Evolutionary conservation across 805 yeast genomes (phyloP), one percentile per base, ranked within the genome.

Genomic region (Ogataea corticis): DNA sequence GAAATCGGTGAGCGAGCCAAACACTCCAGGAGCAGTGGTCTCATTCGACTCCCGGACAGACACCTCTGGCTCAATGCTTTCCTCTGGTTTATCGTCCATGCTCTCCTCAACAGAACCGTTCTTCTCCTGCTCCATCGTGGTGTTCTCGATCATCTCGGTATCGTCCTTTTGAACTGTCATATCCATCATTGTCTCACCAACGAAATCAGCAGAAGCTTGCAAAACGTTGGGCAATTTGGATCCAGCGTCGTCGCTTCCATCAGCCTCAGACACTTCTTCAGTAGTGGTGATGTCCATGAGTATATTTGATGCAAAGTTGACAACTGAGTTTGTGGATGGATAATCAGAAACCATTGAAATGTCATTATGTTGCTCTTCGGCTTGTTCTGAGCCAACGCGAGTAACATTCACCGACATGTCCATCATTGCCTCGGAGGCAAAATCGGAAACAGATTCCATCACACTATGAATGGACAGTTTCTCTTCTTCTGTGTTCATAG

Each of bases 381-480:
- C 34, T 15, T 32, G 18, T 11, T 38, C 39, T 2, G 39, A 36
- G 7, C 35, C 37, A 19, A 32, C 42, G 15, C 31, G 34, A 23
- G 41, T 31, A n/a, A 14, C 29, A n/a, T 25, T 19, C 21, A 31
- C 33, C 3, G 51, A 37, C 18, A 40, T 27, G 19, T 48, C 44
- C 38, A 45, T 28, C 35, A 45, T 25, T 6, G 39, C 30, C 27
- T 42, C 44, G 9, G 52, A 48, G 7, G 46, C 52, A 31, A 45
- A 48, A 12, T 34, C 16, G 12, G 32, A 23, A 16, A 42, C 21
- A 10, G 49, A 35, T 11, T 19, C 27, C 16, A 48, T 19, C n/a
- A 40, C 14, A 11, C 38, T 34, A 12, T 39, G 41, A 19, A 17
- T 23, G 14, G 31, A n/a, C 6, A 11, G 13, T 4, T 28, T 11